These are phyloP conservation scores for Ophiostoma quercus DNA, from an alignment of 2,329 filamentous ascomycete genomes.

Conservation along the genomic window DNA sequence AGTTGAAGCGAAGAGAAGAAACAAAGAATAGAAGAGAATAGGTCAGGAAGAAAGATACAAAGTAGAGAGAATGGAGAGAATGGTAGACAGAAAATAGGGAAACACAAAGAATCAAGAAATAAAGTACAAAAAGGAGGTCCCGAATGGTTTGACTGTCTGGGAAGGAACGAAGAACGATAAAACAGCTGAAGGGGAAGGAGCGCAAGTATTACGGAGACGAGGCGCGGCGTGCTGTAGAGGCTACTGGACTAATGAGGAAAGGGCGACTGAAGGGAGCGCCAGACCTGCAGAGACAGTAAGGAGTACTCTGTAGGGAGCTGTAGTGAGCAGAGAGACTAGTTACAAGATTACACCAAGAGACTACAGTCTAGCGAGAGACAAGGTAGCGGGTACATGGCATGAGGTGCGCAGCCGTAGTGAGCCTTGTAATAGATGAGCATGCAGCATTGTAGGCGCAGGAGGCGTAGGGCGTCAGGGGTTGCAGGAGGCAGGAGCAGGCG, in stretches of 20 bases:
- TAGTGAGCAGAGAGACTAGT: background rate
- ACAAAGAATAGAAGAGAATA: background rate
- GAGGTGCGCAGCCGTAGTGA: background rate
- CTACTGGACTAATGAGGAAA: conserved; percentile 1
- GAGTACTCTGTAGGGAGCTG: background rate
- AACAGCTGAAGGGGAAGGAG: background rate
- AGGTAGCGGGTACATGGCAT: background rate
- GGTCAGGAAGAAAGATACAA: conserved; percentile 1
- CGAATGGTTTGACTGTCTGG: background rate
- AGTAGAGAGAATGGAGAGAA: background rate
- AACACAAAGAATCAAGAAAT: background rate
- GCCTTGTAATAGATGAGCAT: background rate
- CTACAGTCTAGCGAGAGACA: background rate
- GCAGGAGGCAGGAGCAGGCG: background rate
- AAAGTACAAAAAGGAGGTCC: background rate
- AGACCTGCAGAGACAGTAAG: background rate
- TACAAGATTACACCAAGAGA: background rate
- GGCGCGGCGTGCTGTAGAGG: background rate
- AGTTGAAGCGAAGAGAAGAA: conserved; percentile 12
- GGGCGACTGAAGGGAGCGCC: conserved; percentile 1
- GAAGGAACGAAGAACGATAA: conserved; percentile 12
- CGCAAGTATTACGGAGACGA: background rate
- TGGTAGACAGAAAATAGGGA: background rate
- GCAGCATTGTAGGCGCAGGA: background rate
- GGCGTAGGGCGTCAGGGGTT: conserved; percentile 3